Base-by-base conservation (phyloP, 2,329 filamentous ascomycete genomes). In the Reticulascus tulasneorum region DNA sequence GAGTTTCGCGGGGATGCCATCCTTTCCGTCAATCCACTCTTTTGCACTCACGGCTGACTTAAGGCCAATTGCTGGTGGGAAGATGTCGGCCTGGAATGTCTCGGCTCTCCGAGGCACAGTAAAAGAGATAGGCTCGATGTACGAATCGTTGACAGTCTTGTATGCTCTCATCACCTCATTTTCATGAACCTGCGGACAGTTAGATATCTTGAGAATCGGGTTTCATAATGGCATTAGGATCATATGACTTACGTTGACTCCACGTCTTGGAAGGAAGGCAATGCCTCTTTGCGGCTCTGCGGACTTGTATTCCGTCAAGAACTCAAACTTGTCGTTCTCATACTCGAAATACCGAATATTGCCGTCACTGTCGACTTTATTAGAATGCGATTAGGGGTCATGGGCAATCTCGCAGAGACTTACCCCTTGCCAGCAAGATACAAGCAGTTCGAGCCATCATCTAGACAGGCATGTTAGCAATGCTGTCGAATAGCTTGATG, bases 291-390 rank as follows among this genome's bases (percentile, higher is more conserved):
- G 93, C 21, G 93, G 91, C 47, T 98, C 93, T 24, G 74, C 71
- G n/a, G 93, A 97, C 67, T 96, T 95, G 75, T 97, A 93, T 62
- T 97, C 91, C 46, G 89, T 94, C 36, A 98, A 71, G 64, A 86
- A 95, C 65, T 98, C 91, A 58, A 98, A 96, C 65, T 96, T 96
- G 73, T 97, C 91, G 66, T 97, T 94, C 59, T 94, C 86, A 56
- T 94, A 94, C 66, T 98, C 93, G 62, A 86, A 98, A 74, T 98
- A 98, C 47, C 93, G 90, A 57, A 98, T 98, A 66, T 98, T 98
- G 55, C 93, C 93, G 58, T 98, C 93, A 63, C 87, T 93, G 45
- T 12, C 20, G 15, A 7, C n/a, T 9, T n/a, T n/a, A 31, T 57
- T 45, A 55, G 47, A n/a, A 47, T 18, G 10, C 4, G 11, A 23